Base-by-base conservation (phyloP, 352 stramenopile genomes). In the Phytophthora citrophthora region DNA sequence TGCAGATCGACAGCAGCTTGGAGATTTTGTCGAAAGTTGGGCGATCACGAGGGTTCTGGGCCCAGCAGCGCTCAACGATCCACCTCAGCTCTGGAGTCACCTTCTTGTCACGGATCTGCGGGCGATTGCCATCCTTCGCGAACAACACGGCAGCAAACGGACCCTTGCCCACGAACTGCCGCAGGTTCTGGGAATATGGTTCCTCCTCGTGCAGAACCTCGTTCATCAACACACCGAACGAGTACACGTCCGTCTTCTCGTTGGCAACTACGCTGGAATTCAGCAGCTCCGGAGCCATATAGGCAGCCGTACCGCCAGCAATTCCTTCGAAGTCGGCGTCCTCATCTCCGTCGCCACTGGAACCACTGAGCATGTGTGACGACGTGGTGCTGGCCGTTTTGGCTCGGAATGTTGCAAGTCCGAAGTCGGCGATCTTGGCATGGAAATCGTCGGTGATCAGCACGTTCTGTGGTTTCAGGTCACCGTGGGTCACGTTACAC, bases 371-470 rank as follows among this genome's bases (percentile, higher is more conserved):
- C 53, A 71, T 61, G 45, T 77, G 69, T 3, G 69, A 72, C n/a
- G 69, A 77, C 11, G 60, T 77, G 32, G 59, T 68, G 56, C 49
- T 77, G 13, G 48, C 51, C 2, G 53, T 51, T 40, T 70, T 76
- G 52, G 62, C 67, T 43, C 62, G 61, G 40, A 74, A 69, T 40
- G 68, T 74, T 24, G 69, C 64, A 26, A 80, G 61, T 6, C 86
- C 83, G 59, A 94, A 95, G 63, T 95, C 85, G 2, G 83, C 80
- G 57, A 96, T 93, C 62, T 95, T 95, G 49, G 89, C 79, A 7
- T 93, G 71, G 52, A 80, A 88, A 38, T 85, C 60, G n/a, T 83
- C 64, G 23, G 70, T 72, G 31, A 93, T 56, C 39, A 95, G 65
- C 40, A 95, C 61, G 50, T 95, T 90, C 54, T 89, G 75, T 2